These are phyloP conservation scores for Rhizopogon sp. DNA, from an alignment of 768 basidiomycete genomes.

Conservation along the genomic window DNA sequence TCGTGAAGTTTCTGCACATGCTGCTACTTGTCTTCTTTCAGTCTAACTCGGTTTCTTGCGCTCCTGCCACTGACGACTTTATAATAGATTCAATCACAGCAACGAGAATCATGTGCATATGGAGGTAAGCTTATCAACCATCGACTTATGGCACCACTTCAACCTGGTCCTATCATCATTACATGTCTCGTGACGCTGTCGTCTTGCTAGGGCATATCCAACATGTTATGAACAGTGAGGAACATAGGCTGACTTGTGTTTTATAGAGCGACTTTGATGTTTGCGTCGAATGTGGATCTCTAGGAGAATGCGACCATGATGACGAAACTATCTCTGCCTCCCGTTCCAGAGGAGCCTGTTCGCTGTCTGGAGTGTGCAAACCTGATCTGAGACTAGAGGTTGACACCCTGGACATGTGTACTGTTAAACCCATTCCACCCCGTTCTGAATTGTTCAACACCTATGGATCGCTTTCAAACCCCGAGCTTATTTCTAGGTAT, in stretches of 20 bases:
- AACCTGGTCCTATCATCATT: background rate
- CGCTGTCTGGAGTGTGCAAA: background rate
- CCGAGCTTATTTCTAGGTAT: slow-evolving; percentile 61
- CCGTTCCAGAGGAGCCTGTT: background rate
- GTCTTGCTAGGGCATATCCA: slow-evolving; percentile 2
- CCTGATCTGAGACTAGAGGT: slow-evolving; percentile 18
- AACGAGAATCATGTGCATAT: slow-evolving; percentile 68
- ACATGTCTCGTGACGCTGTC: background rate
- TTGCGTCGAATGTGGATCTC: slow-evolving; percentile 65
- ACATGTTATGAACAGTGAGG: slow-evolving; percentile 1
- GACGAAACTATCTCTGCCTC: slow-evolving; percentile 15
- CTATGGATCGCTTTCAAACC: slow-evolving; percentile 65
- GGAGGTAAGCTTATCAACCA: slow-evolving; percentile 42
- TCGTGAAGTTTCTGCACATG: background rate
- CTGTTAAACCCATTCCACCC: slow-evolving; percentile 44
- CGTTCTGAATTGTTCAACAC: slow-evolving; percentile 69
- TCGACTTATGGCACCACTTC: slow-evolving; percentile 8
- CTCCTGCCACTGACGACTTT: slow-evolving; percentile 10
- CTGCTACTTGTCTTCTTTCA: background rate
- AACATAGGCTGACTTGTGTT: slow-evolving; percentile 6
- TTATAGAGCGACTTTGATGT: slow-evolving; percentile 68
- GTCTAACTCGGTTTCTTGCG: background rate
- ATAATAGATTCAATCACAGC: slow-evolving; percentile 65
- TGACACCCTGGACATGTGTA: slow-evolving; percentile 63
- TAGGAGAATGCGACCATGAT: slow-evolving; percentile 67